A percentile compares a stretch with the other conserved stretches of the same genome.
phyloP scores from a whole-genome alignment of 140 eudicot species.

The Flaveria floridana region DNA sequence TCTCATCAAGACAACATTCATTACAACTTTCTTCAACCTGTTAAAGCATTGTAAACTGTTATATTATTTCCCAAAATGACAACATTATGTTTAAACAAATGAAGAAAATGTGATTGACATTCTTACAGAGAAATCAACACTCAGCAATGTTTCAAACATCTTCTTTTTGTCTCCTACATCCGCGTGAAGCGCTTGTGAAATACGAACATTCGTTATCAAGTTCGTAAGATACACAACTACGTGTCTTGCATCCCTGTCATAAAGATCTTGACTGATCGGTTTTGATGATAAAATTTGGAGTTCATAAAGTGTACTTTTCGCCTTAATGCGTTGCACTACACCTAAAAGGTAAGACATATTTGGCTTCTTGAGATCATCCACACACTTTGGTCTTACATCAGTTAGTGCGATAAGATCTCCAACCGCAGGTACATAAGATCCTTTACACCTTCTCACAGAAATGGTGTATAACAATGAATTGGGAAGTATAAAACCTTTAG shows the following conservation, averaged over 20 bases:
- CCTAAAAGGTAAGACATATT: constrained; percentile 40
- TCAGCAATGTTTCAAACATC: constrained; percentile 40
- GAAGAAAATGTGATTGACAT: background rate
- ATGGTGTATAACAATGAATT: constrained; percentile 35
- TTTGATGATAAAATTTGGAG: constrained; percentile 38
- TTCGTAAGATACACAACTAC: constrained; percentile 52
- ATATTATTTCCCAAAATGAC: background rate
- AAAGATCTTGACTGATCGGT: constrained; percentile 21
- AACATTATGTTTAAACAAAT: background rate
- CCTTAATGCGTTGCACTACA: constrained; percentile 20
- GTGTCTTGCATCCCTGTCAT: constrained; percentile 8
- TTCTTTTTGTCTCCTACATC: constrained; percentile 24
- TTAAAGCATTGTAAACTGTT: background rate
- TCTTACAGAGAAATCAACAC: constrained; percentile 41
- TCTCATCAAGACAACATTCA: constrained; percentile 31
- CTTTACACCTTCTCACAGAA: background rate
- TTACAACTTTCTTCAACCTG: constrained; percentile 46
- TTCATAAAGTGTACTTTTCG: background rate
- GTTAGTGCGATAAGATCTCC: constrained; percentile 70
- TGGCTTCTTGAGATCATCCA: constrained; percentile 52
- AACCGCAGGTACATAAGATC: constrained; percentile 43
- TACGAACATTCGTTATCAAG: constrained; percentile 54
- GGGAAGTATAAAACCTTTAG: constrained; percentile 17
- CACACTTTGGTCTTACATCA: constrained; percentile 47
- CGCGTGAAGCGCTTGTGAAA: constrained; percentile 55